Percentiles rank a stretch among this genome's conserved stretches.
These are phyloP conservation scores for Bidens hawaiensis DNA, from an alignment of 140 eudicot genomes.

Conservation along the genomic window DNA sequence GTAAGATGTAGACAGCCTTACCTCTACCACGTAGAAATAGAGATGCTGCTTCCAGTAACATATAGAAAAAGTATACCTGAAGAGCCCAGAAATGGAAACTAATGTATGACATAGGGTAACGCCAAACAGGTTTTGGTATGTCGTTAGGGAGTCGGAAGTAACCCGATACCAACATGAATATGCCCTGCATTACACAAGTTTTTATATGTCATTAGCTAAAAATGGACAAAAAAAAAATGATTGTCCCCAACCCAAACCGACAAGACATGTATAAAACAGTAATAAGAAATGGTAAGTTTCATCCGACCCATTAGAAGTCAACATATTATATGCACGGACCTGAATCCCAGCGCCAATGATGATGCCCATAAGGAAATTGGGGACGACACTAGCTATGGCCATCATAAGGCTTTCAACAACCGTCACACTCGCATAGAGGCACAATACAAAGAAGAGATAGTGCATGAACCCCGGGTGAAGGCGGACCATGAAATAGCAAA, in stretches of 20 bases:
- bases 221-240: too few relatives aligned
- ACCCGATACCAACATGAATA: conserved; percentile 95
- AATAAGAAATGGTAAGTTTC: too few relatives aligned
- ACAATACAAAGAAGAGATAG: conserved; percentile 84
- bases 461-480: conserved; percentile 86
- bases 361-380: conserved; percentile 98
- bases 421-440: conserved; percentile 95
- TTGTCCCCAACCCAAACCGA: too few relatives aligned
- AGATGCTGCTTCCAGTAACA: too few relatives aligned
- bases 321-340: conserved; percentile 34
- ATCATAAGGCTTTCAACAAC: conserved; percentile 99
- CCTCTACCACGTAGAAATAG: too few relatives aligned
- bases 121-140: conserved; percentile 96
- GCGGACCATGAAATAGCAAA: conserved; percentile 85
- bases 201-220: too few relatives aligned
- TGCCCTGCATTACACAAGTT: conserved; percentile 46
- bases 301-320: background rate
- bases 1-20: too few relatives aligned
- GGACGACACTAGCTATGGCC: conserved; percentile 95
- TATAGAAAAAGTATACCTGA: conserved; percentile 53
- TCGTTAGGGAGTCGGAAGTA: conserved; percentile 96
- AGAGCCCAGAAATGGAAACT: conserved; percentile 99
- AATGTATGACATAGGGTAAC: conserved; percentile 97
- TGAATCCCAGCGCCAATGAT: conserved; percentile 98
- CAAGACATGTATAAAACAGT: too few relatives aligned